Base-by-base conservation (phyloP, 2,329 filamentous ascomycete genomes). In the Botrytis porri region DNA sequence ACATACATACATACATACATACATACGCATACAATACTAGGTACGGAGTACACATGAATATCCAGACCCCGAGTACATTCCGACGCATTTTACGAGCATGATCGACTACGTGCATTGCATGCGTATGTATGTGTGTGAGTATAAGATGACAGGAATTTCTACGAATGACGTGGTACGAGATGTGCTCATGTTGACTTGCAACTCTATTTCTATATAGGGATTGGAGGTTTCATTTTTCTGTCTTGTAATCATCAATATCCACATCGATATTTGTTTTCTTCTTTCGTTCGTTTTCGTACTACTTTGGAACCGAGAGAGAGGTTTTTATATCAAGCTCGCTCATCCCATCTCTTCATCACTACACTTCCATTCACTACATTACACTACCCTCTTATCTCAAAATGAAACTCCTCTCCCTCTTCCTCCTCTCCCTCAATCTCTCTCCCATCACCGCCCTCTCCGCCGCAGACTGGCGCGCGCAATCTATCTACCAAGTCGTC, bases 401-500 rank as follows among this genome's bases (percentile, higher is more conserved):
- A 32, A 72, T 72, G 70, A 69, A 51, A 18, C 18, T 39, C n/a
- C n/a, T n/a, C n/a, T n/a, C n/a, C n/a, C 51, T 69, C 22, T 32
- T 39, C 48, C 39, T 72, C 25, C 25, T 48, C 48, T 22, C 22
- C 18, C 51, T 69, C 32, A 51, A 29, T 32, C 51, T 72, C 3
- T 22, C 70, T 2, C 32, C 29, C 20, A 60, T 60, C 32, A 29
- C 51, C 2, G 62, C 63, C 54, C 74, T 80, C 41, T 74, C 79
- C 10, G 74, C 79, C 51, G 78, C 78, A 59, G 54, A 75, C 69
- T 85, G 84, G 84, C 82, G 82, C 64, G 72, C 77, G 25, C 81
- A 84, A 71, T 82, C 83, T 1, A 82, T 85, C 71, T 85, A 85
- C 73, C 84, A 85, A 73, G 81, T 84, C 45, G 78, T 85, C 76